These are phyloP conservation scores for Euphorbia peplus DNA, from an alignment of 345 rosid genomes.

Conservation along the genomic window DNA sequence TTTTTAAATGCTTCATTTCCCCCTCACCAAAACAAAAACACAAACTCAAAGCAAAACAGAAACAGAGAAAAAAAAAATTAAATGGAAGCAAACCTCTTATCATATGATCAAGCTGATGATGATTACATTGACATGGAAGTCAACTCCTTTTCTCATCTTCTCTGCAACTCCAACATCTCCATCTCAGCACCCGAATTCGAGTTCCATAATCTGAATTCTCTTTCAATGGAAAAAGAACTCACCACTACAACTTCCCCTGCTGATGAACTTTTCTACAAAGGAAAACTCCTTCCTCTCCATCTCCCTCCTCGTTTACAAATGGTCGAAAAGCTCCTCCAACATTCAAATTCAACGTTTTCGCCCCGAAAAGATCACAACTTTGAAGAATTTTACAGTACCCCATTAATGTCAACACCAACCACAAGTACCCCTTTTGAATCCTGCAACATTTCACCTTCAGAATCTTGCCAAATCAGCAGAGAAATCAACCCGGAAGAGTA, in stretches of 20 bases:
- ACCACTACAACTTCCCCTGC: constrained; percentile 60
- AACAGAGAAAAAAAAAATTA: neutral
- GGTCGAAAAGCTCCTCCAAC: constrained; percentile 67
- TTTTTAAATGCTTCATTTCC: constrained; percentile 27
- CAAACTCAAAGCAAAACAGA: constrained; percentile 2
- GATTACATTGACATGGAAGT: constrained; percentile 92
- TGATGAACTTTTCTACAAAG: constrained; percentile 94
- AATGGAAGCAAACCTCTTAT: constrained; percentile 47
- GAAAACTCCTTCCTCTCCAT: constrained; percentile 94
- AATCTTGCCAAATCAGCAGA: constrained; percentile 65
- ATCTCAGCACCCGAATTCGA: constrained; percentile 65
- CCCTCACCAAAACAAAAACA: too few relatives aligned
- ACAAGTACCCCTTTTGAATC: constrained; percentile 81
- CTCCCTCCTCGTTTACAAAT: constrained; percentile 80
- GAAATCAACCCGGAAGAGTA: constrained; percentile 69
- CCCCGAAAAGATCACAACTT: constrained; percentile 26
- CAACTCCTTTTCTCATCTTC: constrained; percentile 49
- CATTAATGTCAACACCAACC: constrained; percentile 52
- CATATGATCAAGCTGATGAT: constrained; percentile 55
- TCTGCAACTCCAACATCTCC: constrained; percentile 38
- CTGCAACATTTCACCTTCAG: constrained; percentile 72
- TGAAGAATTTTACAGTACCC: constrained; percentile 63
- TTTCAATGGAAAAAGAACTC: constrained; percentile 41
- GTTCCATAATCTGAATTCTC: constrained; percentile 75
- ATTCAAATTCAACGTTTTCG: constrained; percentile 16